A percentile compares a stretch with the other conserved stretches of the same genome.
Evolutionary conservation across 768 basidiomycete species (phyloP).

Genomic region (Boletellus ananas): DNA sequence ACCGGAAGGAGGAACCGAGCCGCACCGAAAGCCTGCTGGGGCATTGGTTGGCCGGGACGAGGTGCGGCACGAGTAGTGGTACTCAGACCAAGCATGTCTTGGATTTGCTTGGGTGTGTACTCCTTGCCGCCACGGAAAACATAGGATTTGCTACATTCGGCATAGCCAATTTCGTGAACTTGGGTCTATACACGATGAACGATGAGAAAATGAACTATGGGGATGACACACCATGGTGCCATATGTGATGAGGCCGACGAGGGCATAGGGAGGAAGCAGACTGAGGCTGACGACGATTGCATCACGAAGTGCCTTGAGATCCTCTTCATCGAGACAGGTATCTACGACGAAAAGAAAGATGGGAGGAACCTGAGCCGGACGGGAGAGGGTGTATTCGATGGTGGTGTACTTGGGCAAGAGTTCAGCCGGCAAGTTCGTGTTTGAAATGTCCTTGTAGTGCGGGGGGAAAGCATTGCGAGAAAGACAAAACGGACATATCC

Average conservation of each 20-base stretch:
- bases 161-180: conserved; percentile 97
- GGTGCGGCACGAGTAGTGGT: conserved; percentile 79
- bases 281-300: conserved; percentile 93
- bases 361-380: conserved; percentile 88
- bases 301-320: conserved; percentile 92
- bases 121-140: conserved; percentile 99
- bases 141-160: conserved; percentile 95
- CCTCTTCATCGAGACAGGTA: conserved; percentile 93
- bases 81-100: conserved; percentile 90
- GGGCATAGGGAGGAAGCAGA: conserved; percentile 87
- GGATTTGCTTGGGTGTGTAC: conserved; percentile 92
- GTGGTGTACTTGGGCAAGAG: conserved; percentile 98
- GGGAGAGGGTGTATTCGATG: conserved; percentile 97
- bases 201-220: not conserved
- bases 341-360: conserved; percentile 97
- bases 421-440: conserved; percentile 94
- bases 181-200: conserved; percentile 60
- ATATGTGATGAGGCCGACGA: conserved; percentile 93
- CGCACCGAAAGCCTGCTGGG: conserved; percentile 77
- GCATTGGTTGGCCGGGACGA: conserved; percentile 79
- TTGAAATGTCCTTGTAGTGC: conserved; percentile 98
- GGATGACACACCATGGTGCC: conserved; percentile 83
- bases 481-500: conserved; percentile 99
- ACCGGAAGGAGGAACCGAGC: conserved; percentile 90
- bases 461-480: conserved; percentile 96